Percentiles rank a stretch among this genome's conserved stretches.
Conservation (phyloP, 345 rosid species). For the Melaleuca alternifolia region DNA sequence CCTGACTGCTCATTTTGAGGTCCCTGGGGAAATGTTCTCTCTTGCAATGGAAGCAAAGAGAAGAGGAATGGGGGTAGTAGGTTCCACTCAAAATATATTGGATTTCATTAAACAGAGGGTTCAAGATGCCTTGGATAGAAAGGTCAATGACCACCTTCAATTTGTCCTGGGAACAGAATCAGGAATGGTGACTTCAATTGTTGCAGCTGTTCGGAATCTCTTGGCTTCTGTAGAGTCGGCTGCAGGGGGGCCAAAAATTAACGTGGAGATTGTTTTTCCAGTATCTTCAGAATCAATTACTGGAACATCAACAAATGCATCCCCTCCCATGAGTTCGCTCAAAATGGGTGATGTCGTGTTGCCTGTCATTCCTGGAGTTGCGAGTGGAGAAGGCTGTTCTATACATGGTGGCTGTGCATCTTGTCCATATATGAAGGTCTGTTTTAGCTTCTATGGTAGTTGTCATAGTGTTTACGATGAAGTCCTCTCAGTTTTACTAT, state of each 20-base stretch:
- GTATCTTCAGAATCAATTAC: slow-evolving; percentile 87
- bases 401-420: slow-evolving; percentile 97
- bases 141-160: slow-evolving; percentile 69
- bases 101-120: slow-evolving; percentile 83
- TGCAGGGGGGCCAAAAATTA: slow-evolving; percentile 37
- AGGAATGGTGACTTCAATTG: slow-evolving; percentile 94
- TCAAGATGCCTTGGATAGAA: slow-evolving; percentile 71
- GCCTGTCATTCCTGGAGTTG: slow-evolving; percentile 85
- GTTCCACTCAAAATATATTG: slow-evolving; percentile 85
- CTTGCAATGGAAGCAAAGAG: slow-evolving; percentile 91
- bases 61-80: slow-evolving; percentile 95
- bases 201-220: slow-evolving; percentile 55
- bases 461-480: not conserved
- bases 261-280: slow-evolving; percentile 85
- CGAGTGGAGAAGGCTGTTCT: slow-evolving; percentile 93
- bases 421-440: slow-evolving; percentile 97
- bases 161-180: slow-evolving; percentile 95
- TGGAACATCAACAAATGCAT: slow-evolving; percentile 35
- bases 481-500: not conserved
- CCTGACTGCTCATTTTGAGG: slow-evolving; percentile 92
- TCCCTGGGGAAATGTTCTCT: slow-evolving; percentile 98
- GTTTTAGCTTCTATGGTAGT: not conserved
- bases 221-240: slow-evolving; percentile 33
- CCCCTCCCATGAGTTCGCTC: slow-evolving; percentile 25
- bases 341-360: slow-evolving; percentile 33